Evolutionary conservation across 208 protist species (phyloP).

Genomic region (Leishmania aethiopica): DNA sequence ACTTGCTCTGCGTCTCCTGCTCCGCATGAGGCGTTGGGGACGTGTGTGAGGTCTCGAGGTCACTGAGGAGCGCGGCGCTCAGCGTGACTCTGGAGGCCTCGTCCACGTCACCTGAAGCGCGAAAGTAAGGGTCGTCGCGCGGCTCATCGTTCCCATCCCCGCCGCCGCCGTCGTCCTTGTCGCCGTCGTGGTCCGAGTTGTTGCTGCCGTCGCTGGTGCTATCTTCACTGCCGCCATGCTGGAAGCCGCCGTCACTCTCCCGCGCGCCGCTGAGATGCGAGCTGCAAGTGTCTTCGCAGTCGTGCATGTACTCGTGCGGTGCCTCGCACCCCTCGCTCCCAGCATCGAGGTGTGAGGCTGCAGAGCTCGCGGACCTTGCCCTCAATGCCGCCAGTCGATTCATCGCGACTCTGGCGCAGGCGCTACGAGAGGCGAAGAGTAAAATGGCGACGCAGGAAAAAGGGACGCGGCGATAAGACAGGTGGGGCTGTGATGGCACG

Average conservation of each 20-base stretch:
- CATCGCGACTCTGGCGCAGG: background rate
- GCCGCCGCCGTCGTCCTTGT: background rate
- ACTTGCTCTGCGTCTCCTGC: background rate
- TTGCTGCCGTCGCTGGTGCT: slow-evolving; percentile 6
- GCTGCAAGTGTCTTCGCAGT: background rate
- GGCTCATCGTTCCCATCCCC: background rate
- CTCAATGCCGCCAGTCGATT: background rate
- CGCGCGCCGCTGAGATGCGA: background rate
- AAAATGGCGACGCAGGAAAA: background rate
- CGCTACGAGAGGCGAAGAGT: background rate
- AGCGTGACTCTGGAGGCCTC: slow-evolving; percentile 4
- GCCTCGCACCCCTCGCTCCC: background rate
- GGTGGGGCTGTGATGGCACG: background rate
- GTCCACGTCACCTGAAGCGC: background rate
- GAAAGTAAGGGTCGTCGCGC: background rate
- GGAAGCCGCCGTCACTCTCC: background rate
- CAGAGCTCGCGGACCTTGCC: background rate
- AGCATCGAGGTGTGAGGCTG: background rate
- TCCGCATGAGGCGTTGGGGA: background rate
- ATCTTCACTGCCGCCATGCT: background rate
- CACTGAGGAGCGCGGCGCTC: slow-evolving; percentile 37
- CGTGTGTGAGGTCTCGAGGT: slow-evolving; percentile 21
- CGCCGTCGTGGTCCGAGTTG: background rate
- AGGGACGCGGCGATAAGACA: too few relatives aligned
- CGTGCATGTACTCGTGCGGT: background rate